These are phyloP conservation scores for Conticribra guillardii DNA, from an alignment of 108 stramenopile genomes.

Conservation along the genomic window DNA sequence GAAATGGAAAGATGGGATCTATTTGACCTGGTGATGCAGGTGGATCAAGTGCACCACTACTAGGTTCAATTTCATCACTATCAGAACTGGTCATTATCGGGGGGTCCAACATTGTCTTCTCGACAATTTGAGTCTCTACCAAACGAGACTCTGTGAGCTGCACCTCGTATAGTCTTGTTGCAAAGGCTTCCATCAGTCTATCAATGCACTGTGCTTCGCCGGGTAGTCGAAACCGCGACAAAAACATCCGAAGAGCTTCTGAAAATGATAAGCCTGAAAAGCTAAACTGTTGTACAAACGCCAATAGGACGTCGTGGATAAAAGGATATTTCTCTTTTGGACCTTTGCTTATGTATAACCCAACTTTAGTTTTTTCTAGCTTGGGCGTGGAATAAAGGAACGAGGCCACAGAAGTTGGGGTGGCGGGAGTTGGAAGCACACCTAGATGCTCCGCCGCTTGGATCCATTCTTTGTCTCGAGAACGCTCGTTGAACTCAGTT, in stretches of 20 bases:
- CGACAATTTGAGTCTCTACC: conserved; percentile 26
- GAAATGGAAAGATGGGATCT: conserved; percentile 56
- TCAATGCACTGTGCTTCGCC: conserved; percentile 98
- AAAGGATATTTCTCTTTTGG: conserved; percentile 91
- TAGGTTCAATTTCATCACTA: not conserved
- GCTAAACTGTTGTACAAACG: conserved; percentile 76
- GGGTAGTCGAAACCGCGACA: conserved; percentile 90
- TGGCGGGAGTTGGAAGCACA: conserved; percentile 53
- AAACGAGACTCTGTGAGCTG: conserved; percentile 21
- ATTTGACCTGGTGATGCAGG: conserved; percentile 26
- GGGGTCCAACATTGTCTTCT: conserved; percentile 45
- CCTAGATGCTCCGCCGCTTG: conserved; percentile 71
- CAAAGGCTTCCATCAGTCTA: conserved; percentile 95
- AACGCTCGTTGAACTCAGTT: conserved; percentile 75
- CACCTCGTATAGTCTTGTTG: conserved; percentile 71
- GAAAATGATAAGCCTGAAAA: conserved; percentile 80
- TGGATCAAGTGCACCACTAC: conserved; percentile 27
- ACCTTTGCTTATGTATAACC: conserved; percentile 91
- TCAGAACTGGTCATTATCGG: conserved; percentile 1
- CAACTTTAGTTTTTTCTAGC: conserved; percentile 89
- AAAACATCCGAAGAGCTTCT: conserved; percentile 80
- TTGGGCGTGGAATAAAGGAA: conserved; percentile 86
- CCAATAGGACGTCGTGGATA: conserved; percentile 71
- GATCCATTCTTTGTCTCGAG: conserved; percentile 81
- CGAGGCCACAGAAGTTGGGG: conserved; percentile 69